Percentiles rank a stretch among this genome's conserved stretches.
phyloP scores from a whole-genome alignment of 441 rosid species.

The Arabidopsis hybrid region DNA sequence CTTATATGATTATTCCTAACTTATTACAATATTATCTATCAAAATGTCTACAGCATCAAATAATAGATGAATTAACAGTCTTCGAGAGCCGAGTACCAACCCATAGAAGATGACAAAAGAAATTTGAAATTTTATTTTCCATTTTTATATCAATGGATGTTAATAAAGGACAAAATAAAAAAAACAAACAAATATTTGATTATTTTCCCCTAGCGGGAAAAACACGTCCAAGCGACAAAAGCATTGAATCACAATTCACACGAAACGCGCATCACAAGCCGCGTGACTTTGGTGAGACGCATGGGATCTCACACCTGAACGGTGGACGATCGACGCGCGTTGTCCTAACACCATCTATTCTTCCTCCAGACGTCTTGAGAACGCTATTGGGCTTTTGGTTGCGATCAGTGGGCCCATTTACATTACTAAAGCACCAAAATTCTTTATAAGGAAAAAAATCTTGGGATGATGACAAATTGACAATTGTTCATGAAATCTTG shows the following conservation, averaged over 20 bases:
- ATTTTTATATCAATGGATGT: constrained; percentile 15
- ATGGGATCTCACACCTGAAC: constrained; percentile 31
- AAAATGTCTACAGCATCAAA: background rate
- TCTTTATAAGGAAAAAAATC: background rate
- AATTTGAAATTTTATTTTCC: constrained; percentile 13
- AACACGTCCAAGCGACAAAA: constrained; percentile 38
- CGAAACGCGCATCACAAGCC: constrained; percentile 36
- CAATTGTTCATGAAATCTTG: background rate
- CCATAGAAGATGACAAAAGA: constrained; percentile 16
- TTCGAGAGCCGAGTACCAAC: constrained; percentile 36
- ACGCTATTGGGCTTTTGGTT: constrained; percentile 28
- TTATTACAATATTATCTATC: constrained; percentile 10
- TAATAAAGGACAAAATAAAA: constrained; percentile 20
- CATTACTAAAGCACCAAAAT: background rate
- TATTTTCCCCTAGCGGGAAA: constrained; percentile 11
- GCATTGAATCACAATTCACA: constrained; percentile 36
- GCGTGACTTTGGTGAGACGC: constrained; percentile 45
- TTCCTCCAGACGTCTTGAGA: constrained; percentile 22
- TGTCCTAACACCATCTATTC: constrained; percentile 20
- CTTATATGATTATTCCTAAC: background rate
- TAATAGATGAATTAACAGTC: constrained; percentile 14
- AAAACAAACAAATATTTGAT: background rate
- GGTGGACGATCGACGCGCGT: constrained; percentile 42
- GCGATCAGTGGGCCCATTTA: constrained; percentile 13
- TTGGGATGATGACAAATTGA: background rate